Evolutionary conservation across 495 filamentous ascomycete species (phyloP).

Genomic region (Bacidia rubella): DNA sequence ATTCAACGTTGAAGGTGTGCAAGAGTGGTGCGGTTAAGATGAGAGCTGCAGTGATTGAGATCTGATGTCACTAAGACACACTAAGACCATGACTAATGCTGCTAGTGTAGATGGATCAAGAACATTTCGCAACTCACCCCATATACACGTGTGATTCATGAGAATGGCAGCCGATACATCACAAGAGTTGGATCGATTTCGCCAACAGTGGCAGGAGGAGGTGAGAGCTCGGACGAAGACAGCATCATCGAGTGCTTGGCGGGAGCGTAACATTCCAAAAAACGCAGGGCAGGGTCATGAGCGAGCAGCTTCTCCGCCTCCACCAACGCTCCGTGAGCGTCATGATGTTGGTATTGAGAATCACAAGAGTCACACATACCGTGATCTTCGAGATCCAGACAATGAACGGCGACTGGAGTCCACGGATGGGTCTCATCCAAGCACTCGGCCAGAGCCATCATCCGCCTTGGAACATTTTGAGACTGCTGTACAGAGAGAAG

Average conservation of each 20-base stretch:
- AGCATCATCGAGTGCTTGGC: constrained; percentile 6
- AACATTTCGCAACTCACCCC: no score
- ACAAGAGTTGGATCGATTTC: constrained; percentile 65
- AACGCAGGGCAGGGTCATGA: constrained; percentile 4
- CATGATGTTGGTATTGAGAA: constrained; percentile 27
- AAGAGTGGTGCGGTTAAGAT: no score
- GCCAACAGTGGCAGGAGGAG: constrained; percentile 71
- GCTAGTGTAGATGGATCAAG: no score
- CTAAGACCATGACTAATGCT: no score
- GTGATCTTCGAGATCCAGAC: constrained; percentile 31
- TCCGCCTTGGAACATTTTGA: constrained; percentile 92
- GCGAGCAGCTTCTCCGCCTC: constrained; percentile 22
- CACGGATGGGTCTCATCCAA: constrained; percentile 15
- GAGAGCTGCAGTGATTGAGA: no score
- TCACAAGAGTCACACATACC: constrained; percentile 29
- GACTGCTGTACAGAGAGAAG: constrained; percentile 76
- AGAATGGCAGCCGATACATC: constrained; percentile 40
- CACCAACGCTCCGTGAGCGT: constrained; percentile 21
- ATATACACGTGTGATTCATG: no score
- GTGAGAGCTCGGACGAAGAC: constrained; percentile 44
- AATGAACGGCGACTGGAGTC: constrained; percentile 29
- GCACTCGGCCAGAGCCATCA: constrained; percentile 37
- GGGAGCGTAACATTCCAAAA: constrained; percentile 14
- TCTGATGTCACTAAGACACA: no score
- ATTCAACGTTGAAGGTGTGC: no score